Base-by-base conservation (phyloP, 441 rosid genomes). In the Gossypium gossypioides region DNA sequence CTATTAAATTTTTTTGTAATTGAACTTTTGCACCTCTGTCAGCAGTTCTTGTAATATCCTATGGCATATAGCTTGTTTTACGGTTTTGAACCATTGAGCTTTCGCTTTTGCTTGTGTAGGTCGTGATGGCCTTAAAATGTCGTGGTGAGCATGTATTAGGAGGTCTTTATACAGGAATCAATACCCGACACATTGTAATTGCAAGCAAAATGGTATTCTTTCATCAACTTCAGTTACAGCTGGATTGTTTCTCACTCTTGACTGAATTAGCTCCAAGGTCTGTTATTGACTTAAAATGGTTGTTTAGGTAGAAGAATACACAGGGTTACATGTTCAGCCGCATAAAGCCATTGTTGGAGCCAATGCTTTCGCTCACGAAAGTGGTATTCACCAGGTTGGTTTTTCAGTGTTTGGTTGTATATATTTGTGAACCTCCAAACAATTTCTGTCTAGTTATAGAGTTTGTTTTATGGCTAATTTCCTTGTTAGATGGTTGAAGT, bases 311-410 rank as follows among this genome's bases (percentile, higher is more conserved):
- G 99, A 95, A 68, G 97, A 95, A 10, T 92, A 87, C 78, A 87
- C 97, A 0, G 99, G 97, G 18, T 78, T 95, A 83, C 86, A 86
- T 0, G 82, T 91, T 48, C 99, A 95, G 82, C 99, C 99, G 2
- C 99, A 95, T 83, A 95, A 95, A 84, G 99, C 99, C 51, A 88
- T 91, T 72, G 96, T 92, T 73, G 93, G 98, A 71, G 96, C 89
- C 19, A 92, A 92, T 84, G 98, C 96, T 68, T 92, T 92, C 77
- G 93, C 95, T 63, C 93, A 89, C 83, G 96, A 89, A 79, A 92
- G 98, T 75, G 96, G 96, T 67, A 88, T 90, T 57, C 98, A 89
- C 81, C 93, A 89, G 92, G 98, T 89, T 75, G 67, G 86, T 72
- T 13, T 42, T 10, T 10, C 13, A 58, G 7, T 1, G 8, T 50